Conservation (phyloP, 768 basidiomycete genomes). For the Tricholoma terreum region DNA sequence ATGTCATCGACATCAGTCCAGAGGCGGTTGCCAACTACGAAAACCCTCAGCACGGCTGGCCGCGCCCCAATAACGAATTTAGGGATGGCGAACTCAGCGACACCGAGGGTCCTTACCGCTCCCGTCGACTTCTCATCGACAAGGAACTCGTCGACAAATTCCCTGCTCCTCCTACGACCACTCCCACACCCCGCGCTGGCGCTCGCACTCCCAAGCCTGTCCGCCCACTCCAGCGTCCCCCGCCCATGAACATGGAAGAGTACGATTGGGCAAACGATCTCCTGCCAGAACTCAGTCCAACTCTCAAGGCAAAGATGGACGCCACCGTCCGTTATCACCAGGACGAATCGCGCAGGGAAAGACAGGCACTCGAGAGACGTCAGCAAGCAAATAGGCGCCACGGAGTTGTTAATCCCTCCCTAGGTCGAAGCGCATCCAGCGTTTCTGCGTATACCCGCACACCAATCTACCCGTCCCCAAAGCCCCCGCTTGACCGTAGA, state of each 20-base stretch:
- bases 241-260: constrained; percentile 6
- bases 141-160: constrained; percentile 10
- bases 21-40: constrained; percentile 3
- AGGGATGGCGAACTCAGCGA: neutral
- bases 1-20: constrained; percentile 11
- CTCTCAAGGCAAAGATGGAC: constrained; percentile 9
- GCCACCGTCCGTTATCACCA: neutral
- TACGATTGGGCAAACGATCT: constrained; percentile 1
- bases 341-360: neutral
- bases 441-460: neutral
- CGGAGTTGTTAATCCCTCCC: neutral
- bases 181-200: neutral
- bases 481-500: neutral
- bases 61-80: neutral
- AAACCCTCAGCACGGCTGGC: constrained; percentile 7
- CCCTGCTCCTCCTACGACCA: constrained; percentile 8
- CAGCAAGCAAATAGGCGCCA: neutral
- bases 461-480: neutral
- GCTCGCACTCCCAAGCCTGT: neutral
- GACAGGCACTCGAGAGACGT: neutral
- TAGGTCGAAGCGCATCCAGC: constrained; percentile 9
- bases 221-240: constrained; percentile 6
- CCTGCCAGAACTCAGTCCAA: constrained; percentile 6
- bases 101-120: neutral
- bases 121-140: constrained; percentile 4